These are phyloP conservation scores for Silene conica DNA, from an alignment of 148 eudicot genomes.

Conservation along the genomic window DNA sequence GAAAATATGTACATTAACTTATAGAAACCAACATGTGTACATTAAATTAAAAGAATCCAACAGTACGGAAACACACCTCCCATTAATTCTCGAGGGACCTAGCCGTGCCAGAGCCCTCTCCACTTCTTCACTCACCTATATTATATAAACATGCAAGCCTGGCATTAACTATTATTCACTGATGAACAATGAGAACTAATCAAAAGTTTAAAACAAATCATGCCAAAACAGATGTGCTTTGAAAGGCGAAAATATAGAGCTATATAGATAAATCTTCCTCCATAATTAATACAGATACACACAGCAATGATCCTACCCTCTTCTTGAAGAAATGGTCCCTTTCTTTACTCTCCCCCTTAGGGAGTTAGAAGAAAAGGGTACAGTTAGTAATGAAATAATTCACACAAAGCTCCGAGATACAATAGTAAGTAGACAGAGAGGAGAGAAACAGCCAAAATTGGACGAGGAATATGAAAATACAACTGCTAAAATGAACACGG, in stretches of 20 bases:
- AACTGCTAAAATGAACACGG: not conserved
- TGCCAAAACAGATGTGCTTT: not conserved
- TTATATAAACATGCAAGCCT: conserved; percentile 13
- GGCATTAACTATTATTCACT: conserved; percentile 4
- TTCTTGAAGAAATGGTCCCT: not conserved
- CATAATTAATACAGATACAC: no score
- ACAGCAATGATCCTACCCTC: not conserved
- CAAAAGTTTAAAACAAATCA: not conserved
- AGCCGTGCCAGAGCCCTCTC: conserved; percentile 89
- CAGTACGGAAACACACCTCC: conserved; percentile 37
- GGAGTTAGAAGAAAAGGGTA: no score
- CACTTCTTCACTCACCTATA: conserved; percentile 95
- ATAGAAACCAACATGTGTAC: not conserved
- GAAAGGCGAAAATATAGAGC: not conserved
- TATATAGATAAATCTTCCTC: not conserved
- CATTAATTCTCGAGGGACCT: conserved; percentile 51
- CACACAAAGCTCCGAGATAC: no score
- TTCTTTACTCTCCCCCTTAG: not conserved
- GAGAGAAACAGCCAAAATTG: no score
- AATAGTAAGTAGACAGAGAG: no score
- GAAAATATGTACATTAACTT: not conserved
- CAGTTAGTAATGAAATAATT: no score
- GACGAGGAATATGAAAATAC: not conserved
- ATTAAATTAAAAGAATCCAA: not conserved
- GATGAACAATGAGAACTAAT: not conserved